Percentiles rank a stretch among this genome's conserved stretches.
Conservation (phyloP, 495 filamentous ascomycete species). For the Cairneyella variabilis region DNA sequence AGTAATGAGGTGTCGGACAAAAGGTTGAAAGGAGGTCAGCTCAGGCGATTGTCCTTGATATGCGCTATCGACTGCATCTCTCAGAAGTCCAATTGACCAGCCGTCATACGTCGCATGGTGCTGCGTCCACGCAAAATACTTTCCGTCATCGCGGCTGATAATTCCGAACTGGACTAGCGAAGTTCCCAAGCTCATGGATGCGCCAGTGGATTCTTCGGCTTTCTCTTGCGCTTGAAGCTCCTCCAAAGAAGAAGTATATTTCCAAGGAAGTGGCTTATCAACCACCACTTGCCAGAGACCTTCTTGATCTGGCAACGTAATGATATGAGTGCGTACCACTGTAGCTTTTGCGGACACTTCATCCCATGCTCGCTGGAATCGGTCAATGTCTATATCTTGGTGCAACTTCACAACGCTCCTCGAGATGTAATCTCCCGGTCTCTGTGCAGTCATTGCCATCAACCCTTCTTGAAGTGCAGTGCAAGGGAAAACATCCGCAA, state of each 20-base stretch:
- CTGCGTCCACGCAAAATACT: constrained; percentile 24
- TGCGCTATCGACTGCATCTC: neutral
- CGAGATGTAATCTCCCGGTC: neutral
- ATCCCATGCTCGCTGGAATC: constrained; percentile 10
- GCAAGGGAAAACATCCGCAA: neutral
- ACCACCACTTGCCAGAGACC: constrained; percentile 52
- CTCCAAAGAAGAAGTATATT: neutral
- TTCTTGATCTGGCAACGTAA: constrained; percentile 38
- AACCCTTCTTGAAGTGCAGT: constrained; percentile 28
- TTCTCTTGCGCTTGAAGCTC: too few species aligned
- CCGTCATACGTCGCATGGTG: constrained; percentile 19
- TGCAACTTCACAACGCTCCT: too few species aligned
- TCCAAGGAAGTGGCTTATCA: constrained; percentile 6
- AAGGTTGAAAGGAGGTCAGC: neutral
- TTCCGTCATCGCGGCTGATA: neutral
- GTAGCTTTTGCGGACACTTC: constrained; percentile 38
- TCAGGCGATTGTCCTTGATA: neutral
- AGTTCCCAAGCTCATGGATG: neutral
- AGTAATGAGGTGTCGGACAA: neutral
- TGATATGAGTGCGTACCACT: constrained; percentile 50
- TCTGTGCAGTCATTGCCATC: constrained; percentile 41
- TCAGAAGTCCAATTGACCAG: neutral
- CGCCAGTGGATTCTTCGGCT: neutral
- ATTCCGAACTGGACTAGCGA: neutral
- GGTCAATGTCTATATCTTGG: constrained; percentile 3